Evolutionary conservation across 495 filamentous ascomycete genomes (phyloP).

Genomic region (Podospora bellae-mahoneyi): DNA sequence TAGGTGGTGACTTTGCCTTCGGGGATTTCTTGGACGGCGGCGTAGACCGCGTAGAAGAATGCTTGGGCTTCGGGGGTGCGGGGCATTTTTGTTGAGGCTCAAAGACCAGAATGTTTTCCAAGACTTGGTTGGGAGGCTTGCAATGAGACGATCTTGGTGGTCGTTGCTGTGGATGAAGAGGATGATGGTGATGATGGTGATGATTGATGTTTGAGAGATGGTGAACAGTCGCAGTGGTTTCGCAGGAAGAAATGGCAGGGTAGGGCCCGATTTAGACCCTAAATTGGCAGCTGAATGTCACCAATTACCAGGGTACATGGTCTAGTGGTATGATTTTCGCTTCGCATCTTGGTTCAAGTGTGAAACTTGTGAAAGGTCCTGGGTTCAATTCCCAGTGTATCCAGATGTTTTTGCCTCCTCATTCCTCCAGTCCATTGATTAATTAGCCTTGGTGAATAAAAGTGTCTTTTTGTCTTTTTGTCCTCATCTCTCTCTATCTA

Average conservation of each 20-base stretch:
- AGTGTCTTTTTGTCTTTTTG: too few species aligned
- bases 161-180: background rate
- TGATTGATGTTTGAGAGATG: background rate
- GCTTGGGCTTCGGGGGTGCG: conserved; percentile 78
- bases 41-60: conserved; percentile 82
- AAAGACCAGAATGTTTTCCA: background rate
- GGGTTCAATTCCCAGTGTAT: background rate
- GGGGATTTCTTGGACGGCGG: conserved; percentile 80
- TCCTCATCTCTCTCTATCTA: too few species aligned
- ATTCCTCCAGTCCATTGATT: too few species aligned
- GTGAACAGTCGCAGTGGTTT: background rate
- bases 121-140: background rate
- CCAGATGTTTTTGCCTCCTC: background rate
- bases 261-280: background rate
- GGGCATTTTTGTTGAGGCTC: conserved; percentile 48
- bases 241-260: background rate
- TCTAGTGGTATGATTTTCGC: conserved; percentile 8
- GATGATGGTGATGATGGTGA: background rate
- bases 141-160: background rate
- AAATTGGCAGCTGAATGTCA: background rate
- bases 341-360: background rate
- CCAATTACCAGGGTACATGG: background rate
- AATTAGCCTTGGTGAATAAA: too few species aligned
- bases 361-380: background rate
- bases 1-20: conserved; percentile 80